Conservation (phyloP, 495 filamentous ascomycete genomes). For the Neurospora sp. region DNA sequence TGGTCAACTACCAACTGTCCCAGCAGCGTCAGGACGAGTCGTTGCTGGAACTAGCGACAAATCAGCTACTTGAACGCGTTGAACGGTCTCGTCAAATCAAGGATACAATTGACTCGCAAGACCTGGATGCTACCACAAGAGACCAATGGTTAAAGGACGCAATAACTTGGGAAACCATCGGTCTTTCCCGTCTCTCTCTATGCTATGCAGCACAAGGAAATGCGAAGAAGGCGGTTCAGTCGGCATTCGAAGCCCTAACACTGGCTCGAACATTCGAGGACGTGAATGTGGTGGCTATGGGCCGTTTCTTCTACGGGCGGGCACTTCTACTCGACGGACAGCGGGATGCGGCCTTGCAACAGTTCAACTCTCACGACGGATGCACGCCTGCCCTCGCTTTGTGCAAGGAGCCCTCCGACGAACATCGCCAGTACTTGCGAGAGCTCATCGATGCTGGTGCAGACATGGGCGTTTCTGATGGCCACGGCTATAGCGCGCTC, state of each 20-base stretch:
- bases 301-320: constrained; percentile 7
- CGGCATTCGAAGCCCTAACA: not conserved
- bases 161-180: constrained; percentile 7
- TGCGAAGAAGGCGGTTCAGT: not conserved
- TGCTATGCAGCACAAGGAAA: constrained; percentile 2
- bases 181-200: constrained; percentile 12
- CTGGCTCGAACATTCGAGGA: not conserved
- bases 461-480: constrained; percentile 16
- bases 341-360: not conserved
- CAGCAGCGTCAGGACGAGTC: not conserved
- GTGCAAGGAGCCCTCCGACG: constrained; percentile 23
- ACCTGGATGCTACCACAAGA: not conserved
- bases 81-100: not conserved
- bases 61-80: constrained; percentile 6
- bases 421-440: constrained; percentile 17
- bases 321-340: constrained; percentile 1
- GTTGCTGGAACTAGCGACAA: not conserved
- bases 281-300: not conserved
- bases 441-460: constrained; percentile 19
- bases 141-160: not conserved
- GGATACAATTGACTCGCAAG: not conserved
- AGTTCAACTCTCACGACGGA: not conserved
- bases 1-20: constrained; percentile 23
- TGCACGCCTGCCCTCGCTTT: constrained; percentile 21
- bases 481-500: constrained; percentile 22